Percentiles rank a stretch among this genome's conserved stretches.
phyloP scores from a whole-genome alignment of 108 stramenopile species.

The Bacterosira constricta region DNA sequence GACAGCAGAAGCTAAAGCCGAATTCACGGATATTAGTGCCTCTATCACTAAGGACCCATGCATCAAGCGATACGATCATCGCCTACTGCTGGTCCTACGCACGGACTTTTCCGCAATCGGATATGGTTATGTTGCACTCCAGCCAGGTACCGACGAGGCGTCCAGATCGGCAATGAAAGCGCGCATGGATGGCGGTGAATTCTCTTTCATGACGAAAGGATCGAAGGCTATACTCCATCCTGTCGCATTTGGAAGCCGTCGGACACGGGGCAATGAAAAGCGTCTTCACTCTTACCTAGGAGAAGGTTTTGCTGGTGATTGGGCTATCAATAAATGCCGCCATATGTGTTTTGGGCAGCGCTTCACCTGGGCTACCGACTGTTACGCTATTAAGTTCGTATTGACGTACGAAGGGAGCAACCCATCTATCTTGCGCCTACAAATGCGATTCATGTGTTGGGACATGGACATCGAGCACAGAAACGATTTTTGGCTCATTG shows the following conservation, averaged over 20 bases:
- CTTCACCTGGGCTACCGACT: slow-evolving; percentile 12
- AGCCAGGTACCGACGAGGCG: background rate
- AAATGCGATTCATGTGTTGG: slow-evolving; percentile 23
- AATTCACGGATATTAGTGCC: background rate
- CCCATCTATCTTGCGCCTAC: slow-evolving; percentile 3
- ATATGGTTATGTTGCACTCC: background rate
- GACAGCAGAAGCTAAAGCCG: background rate
- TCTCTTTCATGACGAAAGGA: background rate
- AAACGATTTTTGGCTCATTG: background rate
- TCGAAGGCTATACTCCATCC: background rate
- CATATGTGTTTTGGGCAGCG: slow-evolving; percentile 1
- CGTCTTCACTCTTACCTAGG: background rate
- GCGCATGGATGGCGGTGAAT: slow-evolving; percentile 2
- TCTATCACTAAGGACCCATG: background rate
- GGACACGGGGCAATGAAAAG: background rate
- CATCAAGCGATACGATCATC: background rate
- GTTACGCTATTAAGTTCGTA: slow-evolving; percentile 2
- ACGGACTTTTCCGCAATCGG: slow-evolving; percentile 6
- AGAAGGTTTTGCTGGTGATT: slow-evolving; percentile 14
- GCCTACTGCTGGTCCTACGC: background rate
- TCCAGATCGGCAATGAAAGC: background rate
- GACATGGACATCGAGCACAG: slow-evolving; percentile 12
- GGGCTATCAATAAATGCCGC: slow-evolving; percentile 14
- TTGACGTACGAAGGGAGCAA: slow-evolving; percentile 13
- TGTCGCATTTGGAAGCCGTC: slow-evolving; percentile 6